Conservation (phyloP, 495 filamentous ascomycete genomes). For the Aspergillus egyptiacus region DNA sequence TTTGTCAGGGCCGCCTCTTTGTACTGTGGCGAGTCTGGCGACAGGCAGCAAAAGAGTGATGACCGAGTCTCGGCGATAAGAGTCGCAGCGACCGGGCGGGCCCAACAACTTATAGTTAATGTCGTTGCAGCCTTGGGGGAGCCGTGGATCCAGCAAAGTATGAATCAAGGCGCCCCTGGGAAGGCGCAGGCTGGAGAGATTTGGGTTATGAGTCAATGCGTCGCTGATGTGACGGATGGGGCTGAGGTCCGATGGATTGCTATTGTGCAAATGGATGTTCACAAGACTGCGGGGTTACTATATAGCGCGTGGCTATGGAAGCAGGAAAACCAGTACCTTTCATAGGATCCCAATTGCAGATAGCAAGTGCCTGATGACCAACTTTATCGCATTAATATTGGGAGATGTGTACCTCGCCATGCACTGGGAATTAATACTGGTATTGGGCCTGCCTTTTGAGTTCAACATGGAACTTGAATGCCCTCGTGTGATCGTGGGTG, state of each 20-base stretch:
- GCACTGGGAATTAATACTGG: no score
- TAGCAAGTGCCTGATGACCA: conserved; percentile 10
- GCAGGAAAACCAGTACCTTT: not conserved
- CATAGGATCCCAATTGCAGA: conserved; percentile 2
- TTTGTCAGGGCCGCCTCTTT: conserved; percentile 38
- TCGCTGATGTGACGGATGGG: conserved; percentile 18
- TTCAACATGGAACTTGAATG: not conserved
- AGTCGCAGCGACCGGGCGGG: conserved; percentile 13
- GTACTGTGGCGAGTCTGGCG: conserved; percentile 35
- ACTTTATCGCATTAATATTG: not conserved
- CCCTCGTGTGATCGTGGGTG: conserved; percentile 13
- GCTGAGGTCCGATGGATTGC: conserved; percentile 14
- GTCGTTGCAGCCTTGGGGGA: not conserved
- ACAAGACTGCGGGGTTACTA: conserved; percentile 25
- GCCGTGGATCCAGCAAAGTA: not conserved
- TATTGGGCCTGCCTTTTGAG: not conserved
- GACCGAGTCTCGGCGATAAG: conserved; percentile 22
- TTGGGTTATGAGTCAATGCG: conserved; percentile 25
- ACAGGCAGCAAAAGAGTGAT: conserved; percentile 20
- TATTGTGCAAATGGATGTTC: conserved; percentile 16
- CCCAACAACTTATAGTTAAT: conserved; percentile 2
- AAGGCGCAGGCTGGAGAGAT: conserved; percentile 8
- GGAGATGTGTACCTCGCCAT: no score
- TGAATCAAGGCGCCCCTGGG: conserved; percentile 6
- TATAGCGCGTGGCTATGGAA: conserved; percentile 21